Base-by-base conservation (phyloP, 148 eudicot genomes). In the Tetragonia tetragonoides region DNA sequence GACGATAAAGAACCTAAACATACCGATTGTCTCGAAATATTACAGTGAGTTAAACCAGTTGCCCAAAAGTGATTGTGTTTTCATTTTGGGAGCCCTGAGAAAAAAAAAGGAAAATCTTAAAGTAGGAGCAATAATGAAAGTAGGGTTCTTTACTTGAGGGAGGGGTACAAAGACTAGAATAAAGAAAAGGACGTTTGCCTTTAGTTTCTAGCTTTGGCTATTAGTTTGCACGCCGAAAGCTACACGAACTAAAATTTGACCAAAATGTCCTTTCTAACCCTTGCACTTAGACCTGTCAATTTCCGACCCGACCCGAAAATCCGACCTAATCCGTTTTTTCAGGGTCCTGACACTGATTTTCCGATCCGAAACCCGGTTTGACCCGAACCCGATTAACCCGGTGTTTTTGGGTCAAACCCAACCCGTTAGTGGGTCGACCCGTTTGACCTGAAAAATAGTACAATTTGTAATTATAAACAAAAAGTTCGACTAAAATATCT, bases 151-250 rank as follows among this genome's bases (percentile, higher is more conserved):
- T 57, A 56, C 23, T 57, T 77, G 66, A 10, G 2, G 7, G 53
- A 62, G 76, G 14, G 62, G 56, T 62, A 63, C 57, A 62, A 17
- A 21, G 28, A 75, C 9, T 61, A 24, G 63, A 65, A 63, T 44
- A 62, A 75, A 67, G 69, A 51, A 23, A 17, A 28, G 9, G 24
- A 46, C 20, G 18, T 40, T 53, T n/a, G 62, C 23, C 60, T 65
- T 49, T 76, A 12, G 18, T 63, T 10, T n/a, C 47, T 66, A 28
- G 16, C 14, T 49, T 12, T 18, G 51, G 34, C 61, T 66, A 54
- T 40, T 68, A 38, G 18, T 56, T 67, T 21, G 53, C 80, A 78
- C 75, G 80, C 80, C 80, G 80, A 78, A 70, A 78, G 80, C 47
- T 57, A 70, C 69, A 62, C 75, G 7, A 78, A 24, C 28, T 61